These are phyloP conservation scores for Grosmannia penicillata DNA, from an alignment of 2,329 filamentous ascomycete species.

Conservation along the genomic window DNA sequence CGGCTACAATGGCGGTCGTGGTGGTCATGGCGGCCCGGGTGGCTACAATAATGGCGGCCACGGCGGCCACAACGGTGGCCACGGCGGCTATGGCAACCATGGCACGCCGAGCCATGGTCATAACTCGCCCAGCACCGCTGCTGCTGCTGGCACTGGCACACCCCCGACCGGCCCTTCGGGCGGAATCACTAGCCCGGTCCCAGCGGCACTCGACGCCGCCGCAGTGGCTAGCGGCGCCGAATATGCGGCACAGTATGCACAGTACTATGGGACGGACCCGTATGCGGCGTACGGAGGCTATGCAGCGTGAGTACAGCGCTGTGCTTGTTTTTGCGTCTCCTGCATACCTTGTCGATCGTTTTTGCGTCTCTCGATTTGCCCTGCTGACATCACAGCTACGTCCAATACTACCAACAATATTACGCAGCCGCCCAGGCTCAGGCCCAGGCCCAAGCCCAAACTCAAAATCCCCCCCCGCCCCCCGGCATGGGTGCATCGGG, in stretches of 20 bases:
- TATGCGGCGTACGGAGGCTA: slow-evolving; percentile 89
- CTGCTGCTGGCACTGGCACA: background rate
- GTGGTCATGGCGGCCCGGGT: background rate
- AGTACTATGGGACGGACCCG: slow-evolving; percentile 64
- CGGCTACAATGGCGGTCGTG: slow-evolving; percentile 7
- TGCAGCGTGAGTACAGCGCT: slow-evolving; percentile 47
- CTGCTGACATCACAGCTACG: slow-evolving; percentile 27
- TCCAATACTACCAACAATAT: slow-evolving; percentile 63
- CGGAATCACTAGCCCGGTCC: too few species aligned
- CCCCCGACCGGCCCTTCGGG: background rate
- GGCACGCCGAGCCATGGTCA: slow-evolving; percentile 18
- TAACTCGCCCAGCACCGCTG: slow-evolving; percentile 17
- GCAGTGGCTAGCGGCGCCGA: slow-evolving; percentile 36
- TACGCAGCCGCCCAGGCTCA: slow-evolving; percentile 39
- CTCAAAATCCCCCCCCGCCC: slow-evolving; percentile 17
- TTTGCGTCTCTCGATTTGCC: background rate
- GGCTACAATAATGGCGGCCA: background rate
- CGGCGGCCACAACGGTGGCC: slow-evolving; percentile 14
- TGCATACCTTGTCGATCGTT: too few species aligned
- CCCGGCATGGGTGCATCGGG: slow-evolving; percentile 1
- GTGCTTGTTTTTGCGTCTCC: too few species aligned
- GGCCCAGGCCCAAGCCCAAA: slow-evolving; percentile 22
- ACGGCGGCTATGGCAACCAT: slow-evolving; percentile 14
- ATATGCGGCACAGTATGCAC: slow-evolving; percentile 69
- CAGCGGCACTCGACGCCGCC: slow-evolving; percentile 14